phyloP scores from a whole-genome alignment of 306 rosid genomes.

The Acacia melanoxylon region DNA sequence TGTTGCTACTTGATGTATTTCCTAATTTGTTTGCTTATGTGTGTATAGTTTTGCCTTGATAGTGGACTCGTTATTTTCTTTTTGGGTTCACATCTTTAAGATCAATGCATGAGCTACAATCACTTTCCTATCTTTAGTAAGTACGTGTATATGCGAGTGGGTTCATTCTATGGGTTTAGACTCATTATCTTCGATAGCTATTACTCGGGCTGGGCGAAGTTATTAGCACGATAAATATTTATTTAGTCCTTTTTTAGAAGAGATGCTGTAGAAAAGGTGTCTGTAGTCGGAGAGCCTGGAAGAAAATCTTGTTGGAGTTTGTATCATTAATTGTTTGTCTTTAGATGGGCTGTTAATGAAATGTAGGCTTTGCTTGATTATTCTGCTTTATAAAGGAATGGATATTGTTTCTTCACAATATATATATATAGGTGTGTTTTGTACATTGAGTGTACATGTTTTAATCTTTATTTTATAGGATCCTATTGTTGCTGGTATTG shows the following conservation, averaged over 20 bases:
- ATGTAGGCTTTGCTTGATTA: constrained; percentile 1
- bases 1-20: not conserved
- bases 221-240: not conserved
- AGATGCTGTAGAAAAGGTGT: not conserved
- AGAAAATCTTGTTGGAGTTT: constrained; percentile 22
- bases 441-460: constrained; percentile 18
- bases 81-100: not conserved
- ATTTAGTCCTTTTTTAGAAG: constrained; percentile 6
- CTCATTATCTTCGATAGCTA: not conserved
- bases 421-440: not conserved
- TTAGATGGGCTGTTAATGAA: constrained; percentile 14
- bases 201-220: not conserved
- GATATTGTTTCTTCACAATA: not conserved
- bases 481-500: constrained; percentile 85
- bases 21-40: not conserved
- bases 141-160: not conserved
- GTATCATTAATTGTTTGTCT: not conserved
- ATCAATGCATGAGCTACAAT: not conserved
- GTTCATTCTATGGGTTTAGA: not conserved
- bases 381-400: not conserved
- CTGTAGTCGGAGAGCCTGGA: not conserved
- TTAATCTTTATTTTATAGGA: constrained; percentile 56
- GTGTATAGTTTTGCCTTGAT: not conserved
- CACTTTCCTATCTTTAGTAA: not conserved
- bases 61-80: not conserved